A percentile compares a stretch with the other conserved stretches of the same genome.
phyloP scores from a whole-genome alignment of 176 grass and related monocot genomes.

The Puccinellia tenuiflora region DNA sequence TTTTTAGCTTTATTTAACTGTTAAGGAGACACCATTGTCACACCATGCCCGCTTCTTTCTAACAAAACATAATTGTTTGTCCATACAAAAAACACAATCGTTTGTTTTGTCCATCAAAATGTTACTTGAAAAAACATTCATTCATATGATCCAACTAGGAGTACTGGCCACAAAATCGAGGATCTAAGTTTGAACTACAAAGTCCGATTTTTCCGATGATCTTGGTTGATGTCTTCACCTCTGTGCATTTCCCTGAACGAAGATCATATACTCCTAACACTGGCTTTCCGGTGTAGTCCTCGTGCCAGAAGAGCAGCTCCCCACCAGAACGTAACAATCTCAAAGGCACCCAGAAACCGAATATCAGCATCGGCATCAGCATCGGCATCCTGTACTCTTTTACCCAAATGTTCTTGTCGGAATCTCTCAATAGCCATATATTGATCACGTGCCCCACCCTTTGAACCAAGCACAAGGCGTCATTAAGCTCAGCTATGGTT shows the following conservation, averaged over 20 bases:
- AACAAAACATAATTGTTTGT: background rate
- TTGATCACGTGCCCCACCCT: no score
- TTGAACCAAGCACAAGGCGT: background rate
- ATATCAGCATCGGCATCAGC: no score
- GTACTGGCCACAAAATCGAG: no score
- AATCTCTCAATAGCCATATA: background rate
- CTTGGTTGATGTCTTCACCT: no score
- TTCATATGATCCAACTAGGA: background rate
- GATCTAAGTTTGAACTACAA: no score
- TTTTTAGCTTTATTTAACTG: no score
- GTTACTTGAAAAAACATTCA: no score
- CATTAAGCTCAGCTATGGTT: background rate
- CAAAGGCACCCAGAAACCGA: no score
- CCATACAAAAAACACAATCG: no score
- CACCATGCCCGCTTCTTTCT: background rate
- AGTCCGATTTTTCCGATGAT: no score
- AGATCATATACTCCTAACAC: background rate
- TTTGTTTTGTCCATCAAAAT: background rate
- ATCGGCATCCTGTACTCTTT: no score
- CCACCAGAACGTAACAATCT: background rate
- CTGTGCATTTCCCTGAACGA: background rate
- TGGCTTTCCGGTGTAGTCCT: background rate
- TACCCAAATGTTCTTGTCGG: background rate
- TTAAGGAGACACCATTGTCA: no score
- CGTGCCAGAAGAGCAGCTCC: background rate